These are phyloP conservation scores for Cryptococcus sp. DNA, from an alignment of 1,284 basidiomycete genomes.

Conservation along the genomic window DNA sequence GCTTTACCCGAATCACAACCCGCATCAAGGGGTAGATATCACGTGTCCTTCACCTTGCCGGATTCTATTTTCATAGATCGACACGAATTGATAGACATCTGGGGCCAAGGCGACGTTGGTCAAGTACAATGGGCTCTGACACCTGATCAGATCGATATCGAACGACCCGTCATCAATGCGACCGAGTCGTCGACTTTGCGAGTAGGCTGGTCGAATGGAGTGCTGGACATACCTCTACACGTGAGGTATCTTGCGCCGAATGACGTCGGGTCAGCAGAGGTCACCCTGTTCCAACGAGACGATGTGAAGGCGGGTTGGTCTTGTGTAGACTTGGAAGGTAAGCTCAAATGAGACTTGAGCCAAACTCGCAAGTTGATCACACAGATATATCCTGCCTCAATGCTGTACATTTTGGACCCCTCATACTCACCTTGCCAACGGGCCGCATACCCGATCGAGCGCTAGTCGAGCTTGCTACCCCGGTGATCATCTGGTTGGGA, in stretches of 20 bases:
- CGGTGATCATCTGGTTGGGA: constrained; percentile 24
- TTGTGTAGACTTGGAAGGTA: constrained; percentile 5
- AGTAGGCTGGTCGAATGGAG: not conserved
- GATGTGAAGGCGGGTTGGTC: constrained; percentile 13
- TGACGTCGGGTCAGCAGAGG: constrained; percentile 7
- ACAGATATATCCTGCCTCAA: not conserved
- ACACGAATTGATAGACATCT: constrained; percentile 22
- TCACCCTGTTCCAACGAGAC: constrained; percentile 8
- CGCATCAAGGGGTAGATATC: not conserved
- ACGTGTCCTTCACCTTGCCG: constrained; percentile 25
- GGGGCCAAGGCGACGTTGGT: not conserved
- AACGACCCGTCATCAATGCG: constrained; percentile 17
- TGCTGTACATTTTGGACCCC: not conserved
- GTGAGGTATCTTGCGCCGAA: constrained; percentile 32
- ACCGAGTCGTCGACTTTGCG: not conserved
- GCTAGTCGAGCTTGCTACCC: constrained; percentile 20
- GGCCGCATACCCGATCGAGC: constrained; percentile 22
- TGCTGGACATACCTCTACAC: constrained; percentile 34
- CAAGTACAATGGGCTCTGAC: constrained; percentile 10
- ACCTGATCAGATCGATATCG: constrained; percentile 27
- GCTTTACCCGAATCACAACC: not conserved
- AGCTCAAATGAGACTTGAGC: not conserved
- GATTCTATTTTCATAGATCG: constrained; percentile 36
- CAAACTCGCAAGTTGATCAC: too few species aligned
- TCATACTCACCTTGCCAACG: constrained; percentile 17